Evolutionary conservation across 805 yeast species (phyloP).

Genomic region (Wickerhamomyces silvicola): DNA sequence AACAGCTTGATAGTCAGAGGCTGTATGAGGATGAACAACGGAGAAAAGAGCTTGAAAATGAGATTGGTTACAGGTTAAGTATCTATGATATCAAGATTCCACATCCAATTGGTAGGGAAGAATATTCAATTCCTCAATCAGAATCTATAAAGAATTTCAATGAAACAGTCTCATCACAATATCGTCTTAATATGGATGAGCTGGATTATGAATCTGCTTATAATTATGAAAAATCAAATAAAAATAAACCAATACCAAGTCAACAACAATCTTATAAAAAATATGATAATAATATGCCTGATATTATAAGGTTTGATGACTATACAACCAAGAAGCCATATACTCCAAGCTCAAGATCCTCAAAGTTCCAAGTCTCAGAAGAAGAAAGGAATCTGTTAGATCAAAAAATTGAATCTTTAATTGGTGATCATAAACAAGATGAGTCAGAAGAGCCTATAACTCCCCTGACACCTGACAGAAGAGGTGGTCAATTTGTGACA

Average conservation of each 20-base stretch:
- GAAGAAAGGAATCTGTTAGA: slow-evolving; percentile 16
- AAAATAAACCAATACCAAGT: slow-evolving; percentile 37
- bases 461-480: slow-evolving; percentile 3
- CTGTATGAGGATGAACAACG: slow-evolving; percentile 1
- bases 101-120: slow-evolving; percentile 1
- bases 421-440: slow-evolving; percentile 5
- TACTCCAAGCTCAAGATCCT: slow-evolving; percentile 7
- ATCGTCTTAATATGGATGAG: slow-evolving; percentile 34
- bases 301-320: slow-evolving; percentile 22
- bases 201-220: slow-evolving; percentile 60
- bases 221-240: slow-evolving; percentile 49
- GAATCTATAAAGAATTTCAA: slow-evolving; percentile 13
- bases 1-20: slow-evolving; percentile 1
- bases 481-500: slow-evolving; percentile 7
- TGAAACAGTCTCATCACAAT: slow-evolving; percentile 34
- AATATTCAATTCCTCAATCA: slow-evolving; percentile 3
- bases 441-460: not conserved
- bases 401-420: slow-evolving; percentile 8
- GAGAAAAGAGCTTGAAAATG: not conserved
- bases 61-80: not conserved
- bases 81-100: not conserved
- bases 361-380: slow-evolving; percentile 16
- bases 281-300: slow-evolving; percentile 11
- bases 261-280: slow-evolving; percentile 1
- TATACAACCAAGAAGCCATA: slow-evolving; percentile 7